A percentile compares a stretch with the other conserved stretches of the same genome.
Conservation (phyloP, 306 rosid species). For the Vigna trinervia region DNA sequence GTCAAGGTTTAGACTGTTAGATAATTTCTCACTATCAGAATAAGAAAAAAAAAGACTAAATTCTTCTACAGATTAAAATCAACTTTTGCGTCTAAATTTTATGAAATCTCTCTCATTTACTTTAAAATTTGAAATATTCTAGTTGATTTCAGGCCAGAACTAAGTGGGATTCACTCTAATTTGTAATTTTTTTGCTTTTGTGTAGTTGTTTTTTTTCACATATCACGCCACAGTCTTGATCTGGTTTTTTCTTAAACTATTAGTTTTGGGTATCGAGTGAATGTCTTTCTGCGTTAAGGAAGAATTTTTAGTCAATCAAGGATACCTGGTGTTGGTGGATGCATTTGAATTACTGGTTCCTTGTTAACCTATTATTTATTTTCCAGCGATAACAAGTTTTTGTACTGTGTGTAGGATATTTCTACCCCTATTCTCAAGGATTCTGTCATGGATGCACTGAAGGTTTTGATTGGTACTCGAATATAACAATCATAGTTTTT, state of each 20-base stretch:
- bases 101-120: not conserved
- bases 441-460: slow-evolving; percentile 78
- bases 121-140: not conserved
- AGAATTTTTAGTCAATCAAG: not conserved
- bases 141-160: not conserved
- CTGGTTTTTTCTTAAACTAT: slow-evolving; percentile 9
- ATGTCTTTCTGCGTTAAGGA: not conserved
- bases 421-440: slow-evolving; percentile 58
- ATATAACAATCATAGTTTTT: not conserved
- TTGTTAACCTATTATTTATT: not conserved
- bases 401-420: slow-evolving; percentile 64
- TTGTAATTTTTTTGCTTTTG: not conserved
- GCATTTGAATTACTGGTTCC: slow-evolving; percentile 23
- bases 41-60: not conserved
- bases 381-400: slow-evolving; percentile 4
- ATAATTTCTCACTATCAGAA: not conserved
- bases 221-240: not conserved
- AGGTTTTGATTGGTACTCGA: slow-evolving; percentile 69
- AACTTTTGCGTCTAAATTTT: not conserved
- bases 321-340: slow-evolving; percentile 10
- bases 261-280: slow-evolving; percentile 13
- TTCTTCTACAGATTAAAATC: not conserved
- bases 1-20: not conserved
- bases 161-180: not conserved
- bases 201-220: not conserved